Evolutionary conservation across 176 grass and related monocot species (phyloP).

Genomic region (Bromus sterilis): DNA sequence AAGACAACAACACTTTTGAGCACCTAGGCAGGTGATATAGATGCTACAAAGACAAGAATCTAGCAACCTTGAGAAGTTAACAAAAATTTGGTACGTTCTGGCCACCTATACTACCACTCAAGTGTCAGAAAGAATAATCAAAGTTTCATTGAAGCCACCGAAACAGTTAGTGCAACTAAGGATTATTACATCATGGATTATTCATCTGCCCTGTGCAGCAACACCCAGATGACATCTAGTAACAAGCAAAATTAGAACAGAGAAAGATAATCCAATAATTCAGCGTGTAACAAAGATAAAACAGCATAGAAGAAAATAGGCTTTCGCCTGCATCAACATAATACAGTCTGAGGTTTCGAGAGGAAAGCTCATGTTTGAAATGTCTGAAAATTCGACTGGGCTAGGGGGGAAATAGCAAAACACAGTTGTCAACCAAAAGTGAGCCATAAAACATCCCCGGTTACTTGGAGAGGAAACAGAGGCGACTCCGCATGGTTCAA

Average conservation of each 20-base stretch:
- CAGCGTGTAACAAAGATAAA: background rate
- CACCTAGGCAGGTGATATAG: background rate
- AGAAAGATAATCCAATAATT: background rate
- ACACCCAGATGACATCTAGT: background rate
- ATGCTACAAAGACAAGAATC: background rate
- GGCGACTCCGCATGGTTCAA: background rate
- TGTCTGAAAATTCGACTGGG: background rate
- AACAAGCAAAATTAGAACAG: background rate
- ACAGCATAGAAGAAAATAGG: background rate
- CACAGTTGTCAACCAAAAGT: background rate
- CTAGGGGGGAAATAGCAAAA: background rate
- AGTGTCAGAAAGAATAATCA: slow-evolving; percentile 13
- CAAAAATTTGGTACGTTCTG: background rate
- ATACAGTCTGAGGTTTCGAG: background rate
- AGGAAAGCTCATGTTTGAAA: background rate
- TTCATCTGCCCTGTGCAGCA: background rate
- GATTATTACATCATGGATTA: background rate
- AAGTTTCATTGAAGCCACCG: slow-evolving; percentile 6
- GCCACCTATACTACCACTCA: background rate
- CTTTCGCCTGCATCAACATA: slow-evolving; percentile 1
- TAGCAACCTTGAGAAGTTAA: slow-evolving; percentile 4
- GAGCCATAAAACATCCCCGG: background rate
- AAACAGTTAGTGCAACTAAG: slow-evolving; percentile 1
- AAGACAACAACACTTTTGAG: background rate
- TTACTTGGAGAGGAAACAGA: background rate